Percentiles rank a stretch among this genome's conserved stretches.
phyloP scores from a whole-genome alignment of 2,329 filamentous ascomycete species.

The Harringtonia lauricola region DNA sequence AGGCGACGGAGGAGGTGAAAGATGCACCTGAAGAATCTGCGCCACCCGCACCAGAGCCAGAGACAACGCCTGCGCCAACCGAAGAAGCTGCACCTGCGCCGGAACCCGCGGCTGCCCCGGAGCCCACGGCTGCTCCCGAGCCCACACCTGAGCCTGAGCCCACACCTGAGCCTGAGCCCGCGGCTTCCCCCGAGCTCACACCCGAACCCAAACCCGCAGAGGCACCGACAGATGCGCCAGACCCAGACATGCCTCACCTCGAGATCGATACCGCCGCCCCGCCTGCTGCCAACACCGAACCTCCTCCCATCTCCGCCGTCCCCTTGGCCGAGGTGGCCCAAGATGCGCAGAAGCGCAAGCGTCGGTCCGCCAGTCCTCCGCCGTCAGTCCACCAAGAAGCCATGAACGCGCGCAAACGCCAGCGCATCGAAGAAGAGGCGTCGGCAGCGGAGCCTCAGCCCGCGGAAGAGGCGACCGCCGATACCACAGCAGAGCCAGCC shows the following conservation, averaged over 20 bases:
- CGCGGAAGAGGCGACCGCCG: too few relatives aligned
- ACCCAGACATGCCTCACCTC: too few relatives aligned
- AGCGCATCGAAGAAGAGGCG: slow-evolving; percentile 13
- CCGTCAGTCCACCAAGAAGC: slow-evolving; percentile 21
- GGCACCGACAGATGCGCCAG: too few relatives aligned
- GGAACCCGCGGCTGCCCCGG: neutral
- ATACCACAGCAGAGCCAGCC: too few relatives aligned
- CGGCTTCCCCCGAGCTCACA: too few relatives aligned
- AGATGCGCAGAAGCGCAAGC: slow-evolving; percentile 48
- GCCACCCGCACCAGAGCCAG: too few relatives aligned
- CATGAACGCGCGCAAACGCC: slow-evolving; percentile 28
- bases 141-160: neutral
- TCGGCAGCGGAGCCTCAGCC: neutral
- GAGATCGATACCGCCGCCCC: too few relatives aligned
- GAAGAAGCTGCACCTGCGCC: neutral
- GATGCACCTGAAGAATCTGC: neutral
- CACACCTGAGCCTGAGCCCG: too few relatives aligned
- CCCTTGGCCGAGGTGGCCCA: slow-evolving; percentile 6
- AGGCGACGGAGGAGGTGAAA: slow-evolving; percentile 2
- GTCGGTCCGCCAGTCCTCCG: slow-evolving; percentile 51
- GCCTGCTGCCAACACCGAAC: neutral
- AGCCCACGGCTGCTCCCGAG: neutral
- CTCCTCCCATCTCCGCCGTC: neutral
- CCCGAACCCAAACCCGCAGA: too few relatives aligned
- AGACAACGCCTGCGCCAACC: too few relatives aligned